These are phyloP conservation scores for Apiotrichum sp. DNA, from an alignment of 1,284 basidiomycete species.

Conservation along the genomic window DNA sequence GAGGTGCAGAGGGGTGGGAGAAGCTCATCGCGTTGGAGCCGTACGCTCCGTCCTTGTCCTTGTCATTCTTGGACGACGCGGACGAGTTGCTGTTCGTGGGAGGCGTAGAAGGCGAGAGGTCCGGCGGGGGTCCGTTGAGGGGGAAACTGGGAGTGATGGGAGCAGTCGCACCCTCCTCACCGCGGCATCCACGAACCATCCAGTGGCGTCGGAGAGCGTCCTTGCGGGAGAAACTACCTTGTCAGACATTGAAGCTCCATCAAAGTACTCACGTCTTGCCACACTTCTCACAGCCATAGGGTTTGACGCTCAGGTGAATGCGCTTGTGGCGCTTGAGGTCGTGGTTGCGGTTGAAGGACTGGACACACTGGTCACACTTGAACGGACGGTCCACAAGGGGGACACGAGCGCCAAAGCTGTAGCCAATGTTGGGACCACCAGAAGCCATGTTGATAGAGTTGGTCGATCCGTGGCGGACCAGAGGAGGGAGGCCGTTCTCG, in stretches of 20 bases:
- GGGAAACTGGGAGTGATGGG: slow-evolving; percentile 37
- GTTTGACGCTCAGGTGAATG: slow-evolving; percentile 49
- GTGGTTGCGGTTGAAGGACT: slow-evolving; percentile 50
- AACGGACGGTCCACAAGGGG: slow-evolving; percentile 43
- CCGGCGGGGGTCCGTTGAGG: slow-evolving; percentile 29
- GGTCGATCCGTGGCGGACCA: slow-evolving; percentile 31
- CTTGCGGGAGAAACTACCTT: slow-evolving; percentile 46
- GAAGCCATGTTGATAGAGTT: slow-evolving; percentile 18
- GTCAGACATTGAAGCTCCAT: not conserved
- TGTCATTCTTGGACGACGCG: not conserved
- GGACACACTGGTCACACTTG: slow-evolving; percentile 48
- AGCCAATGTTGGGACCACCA: slow-evolving; percentile 19
- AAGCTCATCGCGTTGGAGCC: slow-evolving; percentile 19
- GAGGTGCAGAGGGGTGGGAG: slow-evolving; percentile 32
- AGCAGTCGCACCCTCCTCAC: slow-evolving; percentile 42
- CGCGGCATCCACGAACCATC: slow-evolving; percentile 48
- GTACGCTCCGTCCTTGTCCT: slow-evolving; percentile 4
- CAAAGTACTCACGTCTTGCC: slow-evolving; percentile 43
- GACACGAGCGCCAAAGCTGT: slow-evolving; percentile 31
- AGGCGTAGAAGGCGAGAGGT: slow-evolving; percentile 34
- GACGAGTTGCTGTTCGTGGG: slow-evolving; percentile 11
- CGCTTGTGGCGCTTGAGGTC: slow-evolving; percentile 49
- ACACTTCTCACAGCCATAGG: slow-evolving; percentile 47
- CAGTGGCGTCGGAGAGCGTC: slow-evolving; percentile 49
- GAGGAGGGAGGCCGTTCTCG: slow-evolving; percentile 17